phyloP scores from a whole-genome alignment of 2,329 filamentous ascomycete species.

The Neopestalotiopsis clavispora region DNA sequence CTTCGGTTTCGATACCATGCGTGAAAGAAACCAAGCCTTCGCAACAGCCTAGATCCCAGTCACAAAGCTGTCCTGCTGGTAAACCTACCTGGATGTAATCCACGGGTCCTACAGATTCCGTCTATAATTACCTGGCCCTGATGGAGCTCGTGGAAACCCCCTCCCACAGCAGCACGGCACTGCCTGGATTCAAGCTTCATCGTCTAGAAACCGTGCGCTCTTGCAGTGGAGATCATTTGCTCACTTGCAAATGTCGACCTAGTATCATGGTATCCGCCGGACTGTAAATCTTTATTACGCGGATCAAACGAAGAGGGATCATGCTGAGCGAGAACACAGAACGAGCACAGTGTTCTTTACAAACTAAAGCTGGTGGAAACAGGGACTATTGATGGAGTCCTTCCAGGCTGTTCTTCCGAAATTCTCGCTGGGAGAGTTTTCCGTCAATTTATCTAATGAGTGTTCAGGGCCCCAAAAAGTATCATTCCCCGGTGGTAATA shows the following conservation, averaged over 20 bases:
- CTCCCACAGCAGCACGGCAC: background rate
- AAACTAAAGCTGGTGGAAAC: background rate
- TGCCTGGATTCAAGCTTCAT: background rate
- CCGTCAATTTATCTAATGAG: background rate
- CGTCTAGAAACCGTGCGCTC: background rate
- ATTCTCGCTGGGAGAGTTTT: background rate
- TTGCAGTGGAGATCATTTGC: background rate
- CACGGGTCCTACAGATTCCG: background rate
- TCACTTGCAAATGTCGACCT: background rate
- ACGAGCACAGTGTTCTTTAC: background rate
- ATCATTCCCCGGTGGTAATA: background rate
- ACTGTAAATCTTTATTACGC: background rate
- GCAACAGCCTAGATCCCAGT: background rate
- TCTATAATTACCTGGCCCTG: background rate
- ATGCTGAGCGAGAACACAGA: background rate
- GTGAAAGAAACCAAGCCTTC: background rate
- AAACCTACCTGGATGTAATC: background rate
- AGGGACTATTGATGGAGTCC: background rate
- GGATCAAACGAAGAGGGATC: background rate
- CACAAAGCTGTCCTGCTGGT: background rate
- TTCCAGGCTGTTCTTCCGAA: background rate
- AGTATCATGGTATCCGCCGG: background rate
- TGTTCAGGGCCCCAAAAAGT: background rate
- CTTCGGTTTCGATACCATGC: background rate
- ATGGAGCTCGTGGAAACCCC: background rate